Conservation (phyloP, 768 basidiomycete species). For the Collybiopsis confluens region DNA sequence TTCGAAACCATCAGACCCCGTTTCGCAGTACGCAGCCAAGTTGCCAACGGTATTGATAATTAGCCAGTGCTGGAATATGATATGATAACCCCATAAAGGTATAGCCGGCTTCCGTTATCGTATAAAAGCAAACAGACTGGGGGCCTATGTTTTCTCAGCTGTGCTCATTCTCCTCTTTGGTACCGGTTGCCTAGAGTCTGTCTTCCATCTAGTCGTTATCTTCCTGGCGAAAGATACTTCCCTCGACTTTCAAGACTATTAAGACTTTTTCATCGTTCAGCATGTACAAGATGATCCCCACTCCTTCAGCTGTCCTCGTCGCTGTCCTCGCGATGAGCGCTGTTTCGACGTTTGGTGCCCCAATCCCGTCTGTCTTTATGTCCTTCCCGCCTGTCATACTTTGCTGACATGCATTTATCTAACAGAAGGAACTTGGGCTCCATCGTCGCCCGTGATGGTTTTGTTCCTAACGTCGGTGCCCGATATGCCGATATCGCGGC, state of each 20-base stretch:
- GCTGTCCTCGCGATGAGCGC: slow-evolving; percentile 4
- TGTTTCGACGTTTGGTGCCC: slow-evolving; percentile 3
- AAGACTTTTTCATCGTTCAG: slow-evolving; percentile 1
- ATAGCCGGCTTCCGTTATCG: not conserved
- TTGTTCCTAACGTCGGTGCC: not conserved
- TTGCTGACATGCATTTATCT: not conserved
- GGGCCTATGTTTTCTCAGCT: not conserved
- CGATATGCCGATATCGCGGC: not conserved
- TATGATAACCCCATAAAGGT: not conserved
- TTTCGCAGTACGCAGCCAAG: not conserved
- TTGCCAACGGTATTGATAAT: not conserved
- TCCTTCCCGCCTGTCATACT: not conserved
- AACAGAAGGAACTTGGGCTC: not conserved
- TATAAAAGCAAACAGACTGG: slow-evolving; percentile 3
- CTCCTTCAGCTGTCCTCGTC: slow-evolving; percentile 5
- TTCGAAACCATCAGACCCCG: slow-evolving; percentile 5
- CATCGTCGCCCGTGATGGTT: not conserved
- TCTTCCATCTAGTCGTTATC: slow-evolving; percentile 8
- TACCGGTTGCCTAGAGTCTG: slow-evolving; percentile 10
- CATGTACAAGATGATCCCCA: slow-evolving; percentile 9
- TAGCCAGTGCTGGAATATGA: not conserved
- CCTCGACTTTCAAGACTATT: slow-evolving; percentile 8
- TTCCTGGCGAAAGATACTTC: slow-evolving; percentile 9
- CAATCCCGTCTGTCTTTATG: not conserved
- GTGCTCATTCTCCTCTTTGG: slow-evolving; percentile 8